Conservation (phyloP, 75 land plant genomes). For the Picea glauca region DNA sequence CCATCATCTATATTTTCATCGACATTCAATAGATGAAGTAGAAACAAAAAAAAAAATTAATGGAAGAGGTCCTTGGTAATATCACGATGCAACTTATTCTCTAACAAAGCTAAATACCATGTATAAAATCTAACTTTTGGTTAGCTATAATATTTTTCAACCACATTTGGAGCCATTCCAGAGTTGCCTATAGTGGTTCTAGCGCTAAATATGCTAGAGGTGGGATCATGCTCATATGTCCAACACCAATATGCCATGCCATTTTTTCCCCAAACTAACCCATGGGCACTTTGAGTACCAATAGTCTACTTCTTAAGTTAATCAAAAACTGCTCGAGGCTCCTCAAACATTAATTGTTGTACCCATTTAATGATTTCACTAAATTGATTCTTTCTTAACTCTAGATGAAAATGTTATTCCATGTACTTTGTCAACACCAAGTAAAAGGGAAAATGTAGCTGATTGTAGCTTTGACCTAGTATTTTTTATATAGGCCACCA, state of each 20-base stretch:
- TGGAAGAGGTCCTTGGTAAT: too few species aligned
- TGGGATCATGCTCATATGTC: constrained; percentile 91
- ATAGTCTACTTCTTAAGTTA: constrained; percentile 25
- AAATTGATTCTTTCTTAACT: constrained; percentile 19
- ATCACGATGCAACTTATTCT: too few species aligned
- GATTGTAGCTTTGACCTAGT: constrained; percentile 28
- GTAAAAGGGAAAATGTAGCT: constrained; percentile 52
- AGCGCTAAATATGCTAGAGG: constrained; percentile 17
- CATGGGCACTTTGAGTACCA: constrained; percentile 84
- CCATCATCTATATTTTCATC: too few species aligned
- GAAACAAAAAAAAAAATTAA: too few species aligned
- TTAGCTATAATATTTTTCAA: too few species aligned
- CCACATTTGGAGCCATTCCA: too few species aligned
- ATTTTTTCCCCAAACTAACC: constrained; percentile 88
- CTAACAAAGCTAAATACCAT: too few species aligned
- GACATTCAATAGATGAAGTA: too few species aligned
- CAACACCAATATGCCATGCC: constrained; percentile 90
- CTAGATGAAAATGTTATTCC: constrained; percentile 1
- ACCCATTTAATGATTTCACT: constrained; percentile 71
- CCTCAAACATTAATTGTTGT: constrained; percentile 80
- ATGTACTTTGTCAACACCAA: constrained; percentile 33
- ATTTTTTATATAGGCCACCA: constrained; percentile 46
- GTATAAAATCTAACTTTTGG: too few species aligned
- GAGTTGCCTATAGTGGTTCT: too few species aligned
- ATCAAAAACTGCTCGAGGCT: constrained; percentile 36